phyloP scores from a whole-genome alignment of 1,284 basidiomycete species.

The Cystobasidium pallidum region DNA sequence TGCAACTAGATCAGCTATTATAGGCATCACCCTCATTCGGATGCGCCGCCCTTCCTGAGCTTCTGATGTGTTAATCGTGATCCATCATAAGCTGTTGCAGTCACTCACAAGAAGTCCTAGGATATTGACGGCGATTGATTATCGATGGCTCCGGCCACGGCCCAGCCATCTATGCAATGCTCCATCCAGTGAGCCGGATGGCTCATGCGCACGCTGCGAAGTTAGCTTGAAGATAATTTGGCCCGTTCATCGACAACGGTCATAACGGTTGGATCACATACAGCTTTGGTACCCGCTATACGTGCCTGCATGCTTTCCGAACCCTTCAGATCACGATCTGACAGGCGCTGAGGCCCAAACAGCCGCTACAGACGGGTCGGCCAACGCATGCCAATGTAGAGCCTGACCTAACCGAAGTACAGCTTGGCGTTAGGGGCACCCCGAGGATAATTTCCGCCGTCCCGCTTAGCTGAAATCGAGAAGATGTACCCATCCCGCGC shows the following conservation, averaged over 20 bases:
- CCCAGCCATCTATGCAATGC: conserved; percentile 15
- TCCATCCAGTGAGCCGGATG: conserved; percentile 17
- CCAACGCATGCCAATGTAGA: conserved; percentile 15
- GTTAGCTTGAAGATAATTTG: conserved; percentile 7
- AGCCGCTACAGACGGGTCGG: conserved; percentile 16
- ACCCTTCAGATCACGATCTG: conserved; percentile 9
- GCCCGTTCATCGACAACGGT: conserved; percentile 13
- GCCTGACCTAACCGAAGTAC: conserved; percentile 8
- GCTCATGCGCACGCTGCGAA: conserved; percentile 11
- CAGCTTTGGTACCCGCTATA: conserved; percentile 15
- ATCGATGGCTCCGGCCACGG: conserved; percentile 13
- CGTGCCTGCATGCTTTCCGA: conserved; percentile 17
- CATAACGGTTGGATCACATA: conserved; percentile 14
- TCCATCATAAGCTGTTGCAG: conserved; percentile 16
- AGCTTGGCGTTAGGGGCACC: conserved; percentile 14
- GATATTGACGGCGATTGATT: conserved; percentile 17
- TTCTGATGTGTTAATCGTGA: conserved; percentile 9
- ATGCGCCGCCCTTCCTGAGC: conserved; percentile 10
- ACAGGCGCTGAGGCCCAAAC: conserved; percentile 12
- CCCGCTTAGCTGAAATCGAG: conserved; percentile 17
- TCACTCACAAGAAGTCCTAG: conserved; percentile 18
- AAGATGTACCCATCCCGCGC: conserved; percentile 15
- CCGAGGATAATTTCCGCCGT: conserved; percentile 13
- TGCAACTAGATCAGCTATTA: conserved; percentile 21
- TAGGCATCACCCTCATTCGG: conserved; percentile 16